Evolutionary conservation across 2,329 filamentous ascomycete genomes (phyloP), one percentile per base, ranked within the genome.

Genomic region (Colletotrichum lindemuthianum): DNA sequence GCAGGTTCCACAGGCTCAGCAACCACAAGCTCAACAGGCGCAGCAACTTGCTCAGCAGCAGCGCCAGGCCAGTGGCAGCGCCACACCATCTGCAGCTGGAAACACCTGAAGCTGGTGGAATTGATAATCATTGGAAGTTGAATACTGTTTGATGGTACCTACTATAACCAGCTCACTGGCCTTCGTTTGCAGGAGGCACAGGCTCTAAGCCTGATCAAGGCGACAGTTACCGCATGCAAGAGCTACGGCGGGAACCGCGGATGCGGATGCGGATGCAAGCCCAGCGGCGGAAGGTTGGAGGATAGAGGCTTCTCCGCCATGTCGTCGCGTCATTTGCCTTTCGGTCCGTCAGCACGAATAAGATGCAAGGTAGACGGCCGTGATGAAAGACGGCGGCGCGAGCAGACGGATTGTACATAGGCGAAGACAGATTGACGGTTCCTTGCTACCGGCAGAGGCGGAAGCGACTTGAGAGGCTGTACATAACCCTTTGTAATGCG

Each of bases 61-160:
- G 54, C 75, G 78, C 41, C 76, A 79, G 57, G 68, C 76, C 12
- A 80, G 78, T 45, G 75, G 76, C 43, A 80, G 78, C 44, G 78
- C 77, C 40, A 80, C 78, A 8, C 77, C 77, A 36, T 77, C 76
- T 12, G 70, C 70, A 15, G 48, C 63, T 2, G 34, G 58, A 11
- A 15, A 58, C 11, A 16, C 51, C 7, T 65, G 24, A 60, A 48
- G 47, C 36, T 34, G 41, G 40, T 37, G 40, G 12, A 37, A 12
- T 11, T 9, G 37, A 34, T 8, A 24, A 24, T 4, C 3, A 24
- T 24, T 4, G 15, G n/a, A 32, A 10, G n/a, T 15, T 34, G 11
- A 7, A 8, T 49, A 41, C 8, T n/a, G n/a, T n/a, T 13, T 8
- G 13, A 41, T 36, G 48, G 8, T 8, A 47, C 11, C 37, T 33